Evolutionary conservation across 805 yeast genomes (phyloP).

Genomic region (Yarrowia alimentaria): DNA sequence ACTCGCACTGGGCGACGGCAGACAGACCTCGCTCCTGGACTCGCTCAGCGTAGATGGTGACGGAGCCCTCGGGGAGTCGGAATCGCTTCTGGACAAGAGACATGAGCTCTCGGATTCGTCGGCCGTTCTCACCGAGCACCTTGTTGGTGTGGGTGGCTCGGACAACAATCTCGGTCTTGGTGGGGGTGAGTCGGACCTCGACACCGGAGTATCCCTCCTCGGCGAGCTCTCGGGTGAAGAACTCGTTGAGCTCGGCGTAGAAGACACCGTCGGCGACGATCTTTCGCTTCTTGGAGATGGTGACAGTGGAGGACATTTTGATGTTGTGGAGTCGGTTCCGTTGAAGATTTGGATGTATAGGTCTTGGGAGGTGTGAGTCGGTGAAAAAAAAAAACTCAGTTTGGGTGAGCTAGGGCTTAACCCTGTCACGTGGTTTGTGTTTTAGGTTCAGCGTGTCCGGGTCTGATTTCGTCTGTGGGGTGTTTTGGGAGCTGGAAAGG

Average conservation of each 20-base stretch:
- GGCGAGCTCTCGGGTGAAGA: slow-evolving; percentile 99
- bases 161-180: slow-evolving; percentile 97
- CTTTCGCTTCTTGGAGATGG: slow-evolving; percentile 97
- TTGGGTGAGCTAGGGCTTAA: slow-evolving; percentile 9
- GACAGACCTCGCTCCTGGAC: slow-evolving; percentile 99
- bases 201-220: slow-evolving; percentile 99
- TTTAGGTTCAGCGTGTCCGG: no score
- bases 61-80: slow-evolving; percentile 89
- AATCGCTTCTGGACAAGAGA: slow-evolving; percentile 98
- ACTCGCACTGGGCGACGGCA: slow-evolving; percentile 99
- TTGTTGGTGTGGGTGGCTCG: slow-evolving; percentile 99
- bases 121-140: slow-evolving; percentile 99
- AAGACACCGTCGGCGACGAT: slow-evolving; percentile 99
- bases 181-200: slow-evolving; percentile 97
- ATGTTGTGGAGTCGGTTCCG: background rate
- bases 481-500: no score
- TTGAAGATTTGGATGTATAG: background rate
- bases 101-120: slow-evolving; percentile 98
- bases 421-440: slow-evolving; percentile 27
- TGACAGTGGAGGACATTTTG: slow-evolving; percentile 39
- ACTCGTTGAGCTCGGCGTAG: slow-evolving; percentile 99
- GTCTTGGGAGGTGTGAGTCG: background rate
- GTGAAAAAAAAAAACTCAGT: background rate
- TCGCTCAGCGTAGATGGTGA: slow-evolving; percentile 96
- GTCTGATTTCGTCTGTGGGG: no score